A percentile compares a stretch with the other conserved stretches of the same genome.
Conservation (phyloP, 2,329 filamentous ascomycete genomes). For the Stagonosporopsis vannaccii region DNA sequence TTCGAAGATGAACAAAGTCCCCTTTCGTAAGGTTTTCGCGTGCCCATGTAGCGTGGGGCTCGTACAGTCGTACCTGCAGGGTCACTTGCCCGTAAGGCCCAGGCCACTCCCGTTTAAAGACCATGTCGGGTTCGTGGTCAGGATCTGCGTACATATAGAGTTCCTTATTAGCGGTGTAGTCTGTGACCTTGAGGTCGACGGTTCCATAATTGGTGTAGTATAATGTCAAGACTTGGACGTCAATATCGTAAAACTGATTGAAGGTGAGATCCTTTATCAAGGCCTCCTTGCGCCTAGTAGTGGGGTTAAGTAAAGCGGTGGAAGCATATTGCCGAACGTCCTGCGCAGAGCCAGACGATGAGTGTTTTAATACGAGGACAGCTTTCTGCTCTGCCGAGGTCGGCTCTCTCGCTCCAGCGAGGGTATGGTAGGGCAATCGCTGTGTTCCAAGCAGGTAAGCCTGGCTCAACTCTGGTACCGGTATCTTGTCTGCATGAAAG, state of each 20-base stretch:
- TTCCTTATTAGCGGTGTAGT: conserved; percentile 57
- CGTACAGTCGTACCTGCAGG: conserved; percentile 75
- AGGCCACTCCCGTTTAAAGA: conserved; percentile 62
- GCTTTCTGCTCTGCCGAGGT: conserved; percentile 33
- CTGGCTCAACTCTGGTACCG: conserved; percentile 27
- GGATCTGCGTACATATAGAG: conserved; percentile 65
- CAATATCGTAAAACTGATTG: conserved; percentile 69
- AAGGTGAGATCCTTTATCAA: conserved; percentile 69
- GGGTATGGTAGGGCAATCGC: conserved; percentile 17
- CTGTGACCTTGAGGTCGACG: conserved; percentile 36
- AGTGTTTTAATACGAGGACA: conserved; percentile 34
- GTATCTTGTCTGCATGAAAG: conserved; percentile 29
- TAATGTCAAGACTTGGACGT: conserved; percentile 73
- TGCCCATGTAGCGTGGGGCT: conserved; percentile 70
- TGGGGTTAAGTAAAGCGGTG: conserved; percentile 7
- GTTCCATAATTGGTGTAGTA: conserved; percentile 51
- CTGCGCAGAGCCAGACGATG: conserved; percentile 22
- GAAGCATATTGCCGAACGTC: conserved; percentile 28
- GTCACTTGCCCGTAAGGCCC: conserved; percentile 78
- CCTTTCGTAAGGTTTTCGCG: conserved; percentile 63
- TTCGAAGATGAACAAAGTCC: conserved; percentile 71
- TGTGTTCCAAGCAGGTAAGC: conserved; percentile 28
- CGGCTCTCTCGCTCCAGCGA: conserved; percentile 12
- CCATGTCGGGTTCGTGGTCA: conserved; percentile 29
- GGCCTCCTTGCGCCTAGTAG: conserved; percentile 46